Conservation (phyloP, 164 flowering plant species). For the Tinospora cordifolia region DNA sequence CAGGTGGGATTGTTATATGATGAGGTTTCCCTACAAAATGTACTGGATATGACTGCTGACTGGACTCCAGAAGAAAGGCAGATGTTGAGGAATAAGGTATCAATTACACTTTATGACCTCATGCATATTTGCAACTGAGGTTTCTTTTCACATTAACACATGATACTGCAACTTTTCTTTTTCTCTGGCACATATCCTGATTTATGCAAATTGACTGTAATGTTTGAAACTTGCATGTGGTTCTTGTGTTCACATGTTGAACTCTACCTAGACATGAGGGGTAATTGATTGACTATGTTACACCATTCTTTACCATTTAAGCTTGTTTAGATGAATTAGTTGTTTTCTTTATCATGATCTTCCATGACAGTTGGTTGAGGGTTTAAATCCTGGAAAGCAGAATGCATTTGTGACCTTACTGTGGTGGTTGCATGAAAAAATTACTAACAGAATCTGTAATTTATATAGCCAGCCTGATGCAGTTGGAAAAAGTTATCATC, state of each 20-base stretch:
- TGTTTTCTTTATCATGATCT: too few species aligned
- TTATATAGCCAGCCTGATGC: too few species aligned
- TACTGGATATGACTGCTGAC: conserved; percentile 81
- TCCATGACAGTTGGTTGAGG: too few species aligned
- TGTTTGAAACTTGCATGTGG: neutral
- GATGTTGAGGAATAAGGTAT: conserved; percentile 85
- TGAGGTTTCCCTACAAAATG: conserved; percentile 71
- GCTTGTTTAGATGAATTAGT: too few species aligned
- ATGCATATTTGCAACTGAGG: neutral
- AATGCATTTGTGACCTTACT: neutral
- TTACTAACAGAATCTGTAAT: neutral
- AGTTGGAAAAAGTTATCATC: too few species aligned
- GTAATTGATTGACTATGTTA: neutral
- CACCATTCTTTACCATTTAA: neutral
- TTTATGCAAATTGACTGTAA: neutral
- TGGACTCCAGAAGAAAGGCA: conserved; percentile 91
- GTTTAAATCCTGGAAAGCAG: neutral
- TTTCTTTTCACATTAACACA: too few species aligned
- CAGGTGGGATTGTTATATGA: conserved; percentile 95
- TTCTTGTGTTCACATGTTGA: neutral
- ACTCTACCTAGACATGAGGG: neutral
- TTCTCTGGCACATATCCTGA: neutral
- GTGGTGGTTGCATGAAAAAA: neutral
- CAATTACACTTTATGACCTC: neutral
- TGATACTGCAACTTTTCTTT: neutral